phyloP scores from a whole-genome alignment of 257 asterid species.

The Echites panduratus region DNA sequence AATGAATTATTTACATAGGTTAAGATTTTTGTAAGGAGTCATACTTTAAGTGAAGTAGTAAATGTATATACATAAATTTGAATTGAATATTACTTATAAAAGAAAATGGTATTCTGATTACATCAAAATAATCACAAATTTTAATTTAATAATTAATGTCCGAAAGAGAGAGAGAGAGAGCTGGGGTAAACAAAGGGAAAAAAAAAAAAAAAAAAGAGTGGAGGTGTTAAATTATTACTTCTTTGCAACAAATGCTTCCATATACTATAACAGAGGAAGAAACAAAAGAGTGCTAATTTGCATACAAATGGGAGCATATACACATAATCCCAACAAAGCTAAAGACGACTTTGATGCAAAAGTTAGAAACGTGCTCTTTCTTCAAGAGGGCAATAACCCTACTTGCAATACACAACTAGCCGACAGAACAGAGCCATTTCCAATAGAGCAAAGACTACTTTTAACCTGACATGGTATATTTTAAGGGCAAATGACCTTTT shows the following conservation, averaged over 20 bases:
- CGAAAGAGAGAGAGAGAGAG: neutral
- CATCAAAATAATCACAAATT: too few relatives aligned
- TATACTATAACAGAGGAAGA: slow-evolving; percentile 13
- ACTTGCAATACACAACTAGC: neutral
- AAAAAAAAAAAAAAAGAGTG: neutral
- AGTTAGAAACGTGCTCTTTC: slow-evolving; percentile 21
- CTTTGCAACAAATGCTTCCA: slow-evolving; percentile 12
- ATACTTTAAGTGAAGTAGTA: too few relatives aligned
- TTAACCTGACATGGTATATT: too few relatives aligned
- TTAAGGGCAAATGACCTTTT: too few relatives aligned
- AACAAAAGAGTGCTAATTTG: slow-evolving; percentile 16
- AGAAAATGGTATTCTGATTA: too few relatives aligned
- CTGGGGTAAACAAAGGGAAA: slow-evolving; percentile 13
- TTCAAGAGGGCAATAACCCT: slow-evolving; percentile 18
- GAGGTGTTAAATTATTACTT: neutral
- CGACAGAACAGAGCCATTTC: neutral
- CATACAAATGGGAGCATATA: slow-evolving; percentile 2
- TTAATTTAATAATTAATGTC: too few relatives aligned
- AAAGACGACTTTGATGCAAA: slow-evolving; percentile 24
- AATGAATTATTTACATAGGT: too few relatives aligned
- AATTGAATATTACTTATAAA: too few relatives aligned
- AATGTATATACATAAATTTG: too few relatives aligned
- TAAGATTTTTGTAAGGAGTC: too few relatives aligned
- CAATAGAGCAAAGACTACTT: slow-evolving; percentile 1
- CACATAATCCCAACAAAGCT: slow-evolving; percentile 6